These are phyloP conservation scores for Asterella californica DNA, from an alignment of 225 moss, liverwort and hornwort species.

Conservation along the genomic window DNA sequence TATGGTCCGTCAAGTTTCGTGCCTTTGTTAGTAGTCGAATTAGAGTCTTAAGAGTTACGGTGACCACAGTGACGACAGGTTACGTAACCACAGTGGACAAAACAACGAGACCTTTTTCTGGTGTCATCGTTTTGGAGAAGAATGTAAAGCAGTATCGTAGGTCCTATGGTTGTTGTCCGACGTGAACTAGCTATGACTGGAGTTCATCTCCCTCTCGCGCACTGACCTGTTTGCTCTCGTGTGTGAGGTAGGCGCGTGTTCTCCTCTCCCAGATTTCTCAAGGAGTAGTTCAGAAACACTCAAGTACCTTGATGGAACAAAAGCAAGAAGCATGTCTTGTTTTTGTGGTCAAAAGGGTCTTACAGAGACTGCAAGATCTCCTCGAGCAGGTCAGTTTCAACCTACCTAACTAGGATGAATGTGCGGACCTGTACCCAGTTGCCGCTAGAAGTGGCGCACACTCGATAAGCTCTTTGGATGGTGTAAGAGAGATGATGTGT, in stretches of 20 bases:
- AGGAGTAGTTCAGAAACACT: conserved; percentile 60
- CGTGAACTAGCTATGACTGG: not conserved
- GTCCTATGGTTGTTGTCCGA: not conserved
- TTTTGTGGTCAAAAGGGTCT: conserved; percentile 59
- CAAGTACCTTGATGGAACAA: conserved; percentile 48
- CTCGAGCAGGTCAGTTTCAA: conserved; percentile 71
- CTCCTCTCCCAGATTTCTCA: conserved; percentile 71
- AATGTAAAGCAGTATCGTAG: not conserved
- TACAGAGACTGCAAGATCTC: conserved; percentile 67
- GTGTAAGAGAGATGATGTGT: not conserved
- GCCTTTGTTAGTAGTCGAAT: too few species aligned
- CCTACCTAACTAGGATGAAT: not conserved
- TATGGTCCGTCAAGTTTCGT: too few species aligned
- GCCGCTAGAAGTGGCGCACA: not conserved
- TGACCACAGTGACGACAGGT: not conserved
- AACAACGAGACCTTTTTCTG: not conserved
- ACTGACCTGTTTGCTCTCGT: not conserved
- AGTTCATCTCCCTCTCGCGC: not conserved
- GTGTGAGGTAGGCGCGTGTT: conserved; percentile 52
- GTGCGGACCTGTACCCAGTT: not conserved
- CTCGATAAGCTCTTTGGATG: not conserved
- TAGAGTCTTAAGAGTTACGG: too few species aligned
- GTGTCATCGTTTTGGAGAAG: not conserved
- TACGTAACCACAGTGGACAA: not conserved
- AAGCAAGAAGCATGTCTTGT: conserved; percentile 70